A percentile compares a stretch with the other conserved stretches of the same genome.
Conservation (phyloP, 140 eudicot species). For the Oenanthe javanica region DNA sequence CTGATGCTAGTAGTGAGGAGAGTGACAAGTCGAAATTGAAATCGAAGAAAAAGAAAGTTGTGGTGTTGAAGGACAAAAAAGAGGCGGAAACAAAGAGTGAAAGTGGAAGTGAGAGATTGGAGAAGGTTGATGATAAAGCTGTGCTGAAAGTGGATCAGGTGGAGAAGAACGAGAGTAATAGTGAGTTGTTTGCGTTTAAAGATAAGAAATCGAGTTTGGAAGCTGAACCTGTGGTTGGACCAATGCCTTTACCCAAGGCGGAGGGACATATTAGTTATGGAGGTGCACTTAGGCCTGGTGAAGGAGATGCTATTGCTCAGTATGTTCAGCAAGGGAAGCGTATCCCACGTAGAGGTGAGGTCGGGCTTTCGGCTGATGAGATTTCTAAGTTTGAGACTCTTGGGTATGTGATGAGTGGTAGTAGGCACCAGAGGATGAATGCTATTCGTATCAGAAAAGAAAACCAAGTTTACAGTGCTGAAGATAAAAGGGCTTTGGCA, state of each 20-base stretch:
- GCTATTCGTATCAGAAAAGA: constrained; percentile 98
- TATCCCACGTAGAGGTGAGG: constrained; percentile 99
- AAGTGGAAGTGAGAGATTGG: constrained; percentile 25
- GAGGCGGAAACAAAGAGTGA: constrained; percentile 16
- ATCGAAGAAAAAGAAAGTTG: constrained; percentile 21
- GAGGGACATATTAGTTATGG: constrained; percentile 99
- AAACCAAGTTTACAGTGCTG: constrained; percentile 98
- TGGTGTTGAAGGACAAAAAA: constrained; percentile 37
- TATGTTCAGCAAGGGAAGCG: constrained; percentile 99
- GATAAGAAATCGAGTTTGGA: constrained; percentile 54
- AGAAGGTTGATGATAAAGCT: constrained; percentile 19
- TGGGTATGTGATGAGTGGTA: constrained; percentile 99
- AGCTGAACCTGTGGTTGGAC: constrained; percentile 74
- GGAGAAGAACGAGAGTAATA: constrained; percentile 29
- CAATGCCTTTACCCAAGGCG: constrained; percentile 89
- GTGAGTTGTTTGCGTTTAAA: constrained; percentile 49
- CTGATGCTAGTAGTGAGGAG: constrained; percentile 18
- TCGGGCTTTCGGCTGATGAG: constrained; percentile 97
- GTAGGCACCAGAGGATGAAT: constrained; percentile 99
- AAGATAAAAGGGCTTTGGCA: constrained; percentile 89
- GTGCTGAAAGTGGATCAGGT: constrained; percentile 22
- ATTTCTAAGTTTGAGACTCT: constrained; percentile 77
- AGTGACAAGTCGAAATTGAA: constrained; percentile 23
- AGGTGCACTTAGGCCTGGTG: constrained; percentile 99
- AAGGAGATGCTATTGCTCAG: constrained; percentile 99